A percentile compares a stretch with the other conserved stretches of the same genome.
phyloP scores from a whole-genome alignment of 1,284 basidiomycete species.

The Ceratobasidium sp. region DNA sequence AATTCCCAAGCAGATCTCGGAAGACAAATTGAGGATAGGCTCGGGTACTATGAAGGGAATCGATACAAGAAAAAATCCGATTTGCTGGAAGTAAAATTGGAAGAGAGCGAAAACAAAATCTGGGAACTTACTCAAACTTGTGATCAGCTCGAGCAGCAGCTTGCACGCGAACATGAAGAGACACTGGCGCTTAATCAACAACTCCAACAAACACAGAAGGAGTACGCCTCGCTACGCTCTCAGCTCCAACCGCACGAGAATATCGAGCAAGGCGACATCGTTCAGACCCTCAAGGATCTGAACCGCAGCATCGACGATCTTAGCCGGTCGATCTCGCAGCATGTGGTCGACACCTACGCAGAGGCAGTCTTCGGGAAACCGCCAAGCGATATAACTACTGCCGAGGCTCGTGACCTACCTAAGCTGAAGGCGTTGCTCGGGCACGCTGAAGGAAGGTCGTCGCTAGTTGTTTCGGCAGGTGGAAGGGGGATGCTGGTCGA shows the following conservation, averaged over 20 bases:
- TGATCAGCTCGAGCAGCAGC: background rate
- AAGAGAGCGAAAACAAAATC: background rate
- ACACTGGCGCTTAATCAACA: background rate
- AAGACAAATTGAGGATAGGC: background rate
- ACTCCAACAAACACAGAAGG: background rate
- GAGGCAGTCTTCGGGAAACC: no score
- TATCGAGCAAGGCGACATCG: slow-evolving; percentile 17
- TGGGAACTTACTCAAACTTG: background rate
- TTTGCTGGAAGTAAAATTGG: background rate
- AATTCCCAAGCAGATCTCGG: background rate
- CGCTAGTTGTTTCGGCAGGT: slow-evolving; percentile 1
- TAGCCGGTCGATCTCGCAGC: slow-evolving; percentile 20
- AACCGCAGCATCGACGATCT: slow-evolving; percentile 33
- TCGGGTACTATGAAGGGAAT: slow-evolving; percentile 15
- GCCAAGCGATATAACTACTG: background rate
- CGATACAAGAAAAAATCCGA: background rate
- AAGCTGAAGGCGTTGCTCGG: slow-evolving; percentile 12
- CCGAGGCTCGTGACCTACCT: background rate
- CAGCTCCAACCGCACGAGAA: slow-evolving; percentile 24
- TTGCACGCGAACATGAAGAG: background rate
- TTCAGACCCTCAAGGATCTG: background rate
- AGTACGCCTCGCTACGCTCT: slow-evolving; percentile 13
- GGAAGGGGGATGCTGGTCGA: slow-evolving; percentile 16
- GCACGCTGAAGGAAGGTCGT: slow-evolving; percentile 10
- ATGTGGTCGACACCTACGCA: slow-evolving; percentile 27